These are phyloP conservation scores for Aleurites moluccanus DNA, from an alignment of 441 rosid genomes.

Conservation along the genomic window DNA sequence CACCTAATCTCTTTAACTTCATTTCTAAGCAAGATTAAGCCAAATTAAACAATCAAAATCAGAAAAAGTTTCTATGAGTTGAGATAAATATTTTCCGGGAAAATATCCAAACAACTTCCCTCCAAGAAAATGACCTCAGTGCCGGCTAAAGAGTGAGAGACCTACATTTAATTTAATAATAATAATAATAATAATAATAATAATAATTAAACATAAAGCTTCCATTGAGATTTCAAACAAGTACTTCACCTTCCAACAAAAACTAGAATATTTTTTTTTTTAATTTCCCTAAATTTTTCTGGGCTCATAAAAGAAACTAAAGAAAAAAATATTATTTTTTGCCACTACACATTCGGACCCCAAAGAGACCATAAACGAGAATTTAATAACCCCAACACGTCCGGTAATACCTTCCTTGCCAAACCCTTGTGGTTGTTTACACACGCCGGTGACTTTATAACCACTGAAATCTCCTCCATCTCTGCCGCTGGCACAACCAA, in stretches of 20 bases:
- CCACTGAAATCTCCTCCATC: conserved; percentile 19
- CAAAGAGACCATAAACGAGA: conserved; percentile 89
- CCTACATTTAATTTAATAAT: background rate
- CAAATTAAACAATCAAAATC: conserved; percentile 8
- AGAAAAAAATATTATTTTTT: background rate
- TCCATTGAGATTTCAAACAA: background rate
- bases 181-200: background rate
- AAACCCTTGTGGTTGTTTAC: conserved; percentile 53
- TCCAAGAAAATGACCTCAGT: conserved; percentile 22
- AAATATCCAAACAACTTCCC: background rate
- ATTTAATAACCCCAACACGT: conserved; percentile 74
- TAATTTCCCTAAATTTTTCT: conserved; percentile 4
- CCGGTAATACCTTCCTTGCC: conserved; percentile 93
- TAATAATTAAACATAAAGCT: background rate
- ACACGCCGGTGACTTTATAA: conserved; percentile 18
- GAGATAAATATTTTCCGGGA: conserved; percentile 3
- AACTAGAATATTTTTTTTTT: background rate
- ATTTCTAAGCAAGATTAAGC: conserved; percentile 28
- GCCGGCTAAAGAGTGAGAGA: background rate
- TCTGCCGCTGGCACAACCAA: background rate
- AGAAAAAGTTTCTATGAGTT: background rate
- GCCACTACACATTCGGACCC: conserved; percentile 73
- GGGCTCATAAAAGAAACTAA: conserved; percentile 6
- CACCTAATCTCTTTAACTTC: conserved; percentile 49
- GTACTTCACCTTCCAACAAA: background rate